These are phyloP conservation scores for Lycium ferocissimum DNA, from an alignment of 257 asterid genomes.

Conservation along the genomic window DNA sequence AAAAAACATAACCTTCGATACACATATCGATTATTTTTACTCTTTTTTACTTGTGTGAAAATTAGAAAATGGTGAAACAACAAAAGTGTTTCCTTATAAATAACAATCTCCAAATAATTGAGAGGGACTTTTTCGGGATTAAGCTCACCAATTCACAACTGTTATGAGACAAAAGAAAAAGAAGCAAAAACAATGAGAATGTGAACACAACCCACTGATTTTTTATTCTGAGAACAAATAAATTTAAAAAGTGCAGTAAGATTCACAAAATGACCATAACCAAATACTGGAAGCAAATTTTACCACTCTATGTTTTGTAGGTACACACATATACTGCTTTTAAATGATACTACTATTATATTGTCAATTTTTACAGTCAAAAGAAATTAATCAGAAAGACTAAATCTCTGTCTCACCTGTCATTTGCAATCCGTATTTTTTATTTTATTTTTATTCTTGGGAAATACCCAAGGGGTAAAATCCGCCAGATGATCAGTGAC, in stretches of 20 bases:
- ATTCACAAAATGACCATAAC: too few relatives aligned
- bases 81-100: too few relatives aligned
- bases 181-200: not conserved
- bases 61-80: not conserved
- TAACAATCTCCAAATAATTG: not conserved
- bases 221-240: too few relatives aligned
- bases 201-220: too few relatives aligned
- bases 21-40: not conserved
- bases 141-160: not conserved
- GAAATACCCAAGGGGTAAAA: conserved; percentile 24
- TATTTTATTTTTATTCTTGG: not conserved
- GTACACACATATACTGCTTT: too few relatives aligned
- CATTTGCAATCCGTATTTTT: not conserved
- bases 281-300: too few relatives aligned
- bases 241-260: too few relatives aligned
- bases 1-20: not conserved
- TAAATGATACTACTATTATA: not conserved
- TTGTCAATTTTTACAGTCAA: conserved; percentile 43
- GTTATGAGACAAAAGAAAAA: not conserved
- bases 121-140: not conserved
- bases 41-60: not conserved
- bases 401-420: conserved; percentile 19
- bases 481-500: not conserved
- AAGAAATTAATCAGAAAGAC: conserved; percentile 32
- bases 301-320: too few relatives aligned